phyloP scores from a whole-genome alignment of 495 filamentous ascomycete species.

The Niebla homalea region DNA sequence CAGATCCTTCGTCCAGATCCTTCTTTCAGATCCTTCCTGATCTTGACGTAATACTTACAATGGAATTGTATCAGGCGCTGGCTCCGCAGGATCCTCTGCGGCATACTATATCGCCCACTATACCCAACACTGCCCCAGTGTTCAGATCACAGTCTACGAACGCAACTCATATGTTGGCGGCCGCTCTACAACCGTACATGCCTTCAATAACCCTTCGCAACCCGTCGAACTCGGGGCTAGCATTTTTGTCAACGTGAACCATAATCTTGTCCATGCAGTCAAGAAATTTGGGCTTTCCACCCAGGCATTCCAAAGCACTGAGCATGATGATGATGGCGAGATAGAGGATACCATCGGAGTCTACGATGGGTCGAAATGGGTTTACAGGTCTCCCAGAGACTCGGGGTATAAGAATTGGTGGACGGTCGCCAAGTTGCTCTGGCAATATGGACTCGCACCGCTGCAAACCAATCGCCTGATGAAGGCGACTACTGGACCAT shows the following conservation, averaged over 20 bases:
- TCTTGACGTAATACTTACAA: no score
- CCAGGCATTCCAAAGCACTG: constrained; percentile 21
- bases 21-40: no score
- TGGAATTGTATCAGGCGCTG: constrained; percentile 52
- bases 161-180: constrained; percentile 69
- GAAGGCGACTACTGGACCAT: constrained; percentile 55
- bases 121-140: constrained; percentile 25
- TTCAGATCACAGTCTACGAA: constrained; percentile 85
- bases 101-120: constrained; percentile 71
- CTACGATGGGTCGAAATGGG: constrained; percentile 72
- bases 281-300: constrained; percentile 53
- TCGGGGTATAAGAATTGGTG: constrained; percentile 52
- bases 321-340: constrained; percentile 25
- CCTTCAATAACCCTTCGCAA: constrained; percentile 50
- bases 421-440: constrained; percentile 64
- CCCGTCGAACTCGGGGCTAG: constrained; percentile 83
- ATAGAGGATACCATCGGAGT: constrained; percentile 48
- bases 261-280: constrained; percentile 66
- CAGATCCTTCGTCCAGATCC: no score
- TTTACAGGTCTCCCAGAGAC: constrained; percentile 40
- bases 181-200: constrained; percentile 77
- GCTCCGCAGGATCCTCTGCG: constrained; percentile 73
- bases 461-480: constrained; percentile 60
- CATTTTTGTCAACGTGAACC: constrained; percentile 82
- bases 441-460: constrained; percentile 75